Evolutionary conservation across 495 filamentous ascomycete genomes (phyloP), one percentile per base, ranked within the genome.

Genomic region (Podospora anserina): DNA sequence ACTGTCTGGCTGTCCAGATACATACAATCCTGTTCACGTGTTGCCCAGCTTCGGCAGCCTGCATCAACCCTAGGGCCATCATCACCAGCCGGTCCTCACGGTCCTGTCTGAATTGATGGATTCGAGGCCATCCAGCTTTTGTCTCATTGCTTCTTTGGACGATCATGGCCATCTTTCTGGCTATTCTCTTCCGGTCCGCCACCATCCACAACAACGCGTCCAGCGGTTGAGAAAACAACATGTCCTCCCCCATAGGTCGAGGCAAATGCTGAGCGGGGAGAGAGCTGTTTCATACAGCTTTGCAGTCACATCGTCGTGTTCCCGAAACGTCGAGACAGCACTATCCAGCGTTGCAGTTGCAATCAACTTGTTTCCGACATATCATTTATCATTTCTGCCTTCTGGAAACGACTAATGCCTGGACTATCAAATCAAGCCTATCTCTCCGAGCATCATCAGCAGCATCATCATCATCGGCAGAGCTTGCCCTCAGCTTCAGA

Each of bases 111-210:
- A 49, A 49, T 49, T 49, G 23, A 23, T 23, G 39, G 39, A 16
- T 49, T 49, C 39, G 39, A 18, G 39, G 34, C 0, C 34, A 39
- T 39, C 34, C 34, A 4, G 34, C 11, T 39, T 39, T 39, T 5
- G 11, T 23, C 30, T 49, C 39, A 49, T 18, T 49, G 39, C 39
- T 49, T 49, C 39, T 49, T 58, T 20, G 32, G 63, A 62, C 56
- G 68, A 69, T 69, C 68, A 63, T 69, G 27, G 34, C 58, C 49
- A 30, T 26, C 39, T 69, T 61, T 28, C 68, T 30, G 68, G 57
- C 34, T 66, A 69, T 64, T 61, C 27, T 57, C 61, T 58, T 54
- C 63, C 53, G 55, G 32, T 54, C 34, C 18, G 60, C 58, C 19
- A 20, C 44, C 20, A 53, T 53, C 61, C 55, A 61, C 55, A 54